These are phyloP conservation scores for Saturnispora besseyi DNA, from an alignment of 805 yeast genomes.

Conservation along the genomic window DNA sequence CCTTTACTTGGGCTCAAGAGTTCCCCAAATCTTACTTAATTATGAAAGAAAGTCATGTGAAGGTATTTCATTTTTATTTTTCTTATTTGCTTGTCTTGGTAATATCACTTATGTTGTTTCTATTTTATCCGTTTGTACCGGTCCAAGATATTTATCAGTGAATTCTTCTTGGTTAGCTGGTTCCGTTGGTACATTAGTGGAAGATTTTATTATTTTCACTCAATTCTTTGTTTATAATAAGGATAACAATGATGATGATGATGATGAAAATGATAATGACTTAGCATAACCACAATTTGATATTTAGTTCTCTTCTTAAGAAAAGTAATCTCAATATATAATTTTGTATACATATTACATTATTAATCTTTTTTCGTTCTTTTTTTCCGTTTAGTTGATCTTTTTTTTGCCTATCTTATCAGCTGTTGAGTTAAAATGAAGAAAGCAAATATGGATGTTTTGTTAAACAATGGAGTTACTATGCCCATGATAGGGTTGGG, in stretches of 20 bases:
- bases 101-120: slow-evolving; percentile 85
- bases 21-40: slow-evolving; percentile 87
- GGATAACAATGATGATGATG: slow-evolving; percentile 23
- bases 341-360: neutral
- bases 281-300: neutral
- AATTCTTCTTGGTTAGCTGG: slow-evolving; percentile 94
- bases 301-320: too few relatives aligned
- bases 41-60: slow-evolving; percentile 86
- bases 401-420: neutral
- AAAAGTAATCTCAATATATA: neutral
- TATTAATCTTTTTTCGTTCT: neutral
- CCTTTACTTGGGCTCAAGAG: slow-evolving; percentile 74
- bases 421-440: neutral
- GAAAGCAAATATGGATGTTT: neutral
- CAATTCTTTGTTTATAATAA: slow-evolving; percentile 74
- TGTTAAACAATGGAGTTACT: slow-evolving; percentile 43
- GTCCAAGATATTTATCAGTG: slow-evolving; percentile 60
- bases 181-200: slow-evolving; percentile 71
- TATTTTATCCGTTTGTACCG: slow-evolving; percentile 66
- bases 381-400: neutral
- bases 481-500: slow-evolving; percentile 47
- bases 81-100: slow-evolving; percentile 91
- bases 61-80: slow-evolving; percentile 88
- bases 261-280: slow-evolving; percentile 15
- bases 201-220: slow-evolving; percentile 76